A percentile compares a stretch with the other conserved stretches of the same genome.
Conservation (phyloP, 805 yeast species). For the Brettanomyces bruxellensis region DNA sequence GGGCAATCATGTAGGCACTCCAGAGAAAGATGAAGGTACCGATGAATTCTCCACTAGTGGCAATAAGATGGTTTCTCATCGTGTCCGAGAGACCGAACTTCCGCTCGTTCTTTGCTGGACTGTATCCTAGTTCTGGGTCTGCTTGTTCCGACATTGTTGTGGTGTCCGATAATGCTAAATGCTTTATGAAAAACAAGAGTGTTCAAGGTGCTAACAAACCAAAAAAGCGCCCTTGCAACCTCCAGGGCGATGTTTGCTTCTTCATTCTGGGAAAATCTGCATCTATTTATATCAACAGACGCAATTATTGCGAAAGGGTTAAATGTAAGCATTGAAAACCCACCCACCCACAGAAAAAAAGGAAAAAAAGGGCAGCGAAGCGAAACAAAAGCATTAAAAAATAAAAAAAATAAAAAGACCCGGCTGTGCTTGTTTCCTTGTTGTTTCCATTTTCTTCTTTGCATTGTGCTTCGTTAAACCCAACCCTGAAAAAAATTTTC, state of each 20-base stretch:
- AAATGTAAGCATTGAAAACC: too few relatives aligned
- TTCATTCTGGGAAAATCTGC: not conserved
- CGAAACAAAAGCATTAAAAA: not conserved
- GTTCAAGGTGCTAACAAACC: too few relatives aligned
- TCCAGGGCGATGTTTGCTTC: not conserved
- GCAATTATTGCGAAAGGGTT: too few relatives aligned
- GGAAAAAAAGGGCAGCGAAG: not conserved
- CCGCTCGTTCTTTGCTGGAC: constrained; percentile 27
- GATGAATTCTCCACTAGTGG: constrained; percentile 70
- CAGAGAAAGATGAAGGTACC: constrained; percentile 83
- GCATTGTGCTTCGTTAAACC: not conserved
- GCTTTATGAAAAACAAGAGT: too few relatives aligned
- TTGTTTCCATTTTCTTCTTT: not conserved
- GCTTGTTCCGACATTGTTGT: constrained; percentile 18
- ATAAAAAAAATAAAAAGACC: too few relatives aligned
- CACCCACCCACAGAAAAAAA: too few relatives aligned
- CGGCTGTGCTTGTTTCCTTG: too few relatives aligned
- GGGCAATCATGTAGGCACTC: constrained; percentile 77
- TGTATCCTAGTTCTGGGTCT: constrained; percentile 32
- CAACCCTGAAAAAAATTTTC: not conserved
- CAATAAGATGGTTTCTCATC: constrained; percentile 53
- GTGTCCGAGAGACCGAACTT: constrained; percentile 32
- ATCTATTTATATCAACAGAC: not conserved
- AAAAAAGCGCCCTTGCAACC: not conserved
- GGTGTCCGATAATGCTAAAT: not conserved